Base-by-base conservation (phyloP, 805 yeast species). In the Osmozyma mogii region DNA sequence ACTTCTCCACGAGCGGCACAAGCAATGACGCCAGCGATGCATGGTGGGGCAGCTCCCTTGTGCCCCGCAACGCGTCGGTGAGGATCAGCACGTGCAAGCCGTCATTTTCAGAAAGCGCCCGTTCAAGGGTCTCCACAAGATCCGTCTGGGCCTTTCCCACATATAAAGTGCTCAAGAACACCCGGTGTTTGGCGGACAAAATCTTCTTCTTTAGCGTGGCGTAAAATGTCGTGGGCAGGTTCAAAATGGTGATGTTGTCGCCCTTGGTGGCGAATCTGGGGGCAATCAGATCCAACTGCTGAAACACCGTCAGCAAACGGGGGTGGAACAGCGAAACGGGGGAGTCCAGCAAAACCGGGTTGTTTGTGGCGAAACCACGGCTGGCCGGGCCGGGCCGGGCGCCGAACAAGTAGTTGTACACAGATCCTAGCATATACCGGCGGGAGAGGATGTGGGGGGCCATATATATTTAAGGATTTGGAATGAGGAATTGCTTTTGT, bases 51-150 rank as follows among this genome's bases (percentile, higher is more conserved):
- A 87, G 78, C 47, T 92, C 98, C 41, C 98, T 70, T 0, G 97
- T 89, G 0, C 96, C 95, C 43, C 98, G 58, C 27, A 92, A 65
- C 9, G 88, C 94, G 55, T 92, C 98, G 5, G 88, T 69, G 30
- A 92, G 61, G 15, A 92, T 75, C 35, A 70, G 72, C 2, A 92
- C 82, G 41, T 72, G 68, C 36, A 92, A 63, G 15, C 73, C 57
- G 2, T 77, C 70, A 36, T 83, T 84, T 3, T 49, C 44, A 2
- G 48, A 43, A 41, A 92, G 52, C 0, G 95, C 88, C 5, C 58
- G 52, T 9, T 69, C 68, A 4, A 92, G 40, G 37, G 79, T 70
- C 6, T 68, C 64, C 9, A 88, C 63, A 15, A 92, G 67, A 36
- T 89, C 97, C 28, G 69, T 58, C 52, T 92, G 95, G 2, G 75